These are phyloP conservation scores for Triticum urartu DNA, from an alignment of 176 grass and related monocot genomes.

Conservation along the genomic window DNA sequence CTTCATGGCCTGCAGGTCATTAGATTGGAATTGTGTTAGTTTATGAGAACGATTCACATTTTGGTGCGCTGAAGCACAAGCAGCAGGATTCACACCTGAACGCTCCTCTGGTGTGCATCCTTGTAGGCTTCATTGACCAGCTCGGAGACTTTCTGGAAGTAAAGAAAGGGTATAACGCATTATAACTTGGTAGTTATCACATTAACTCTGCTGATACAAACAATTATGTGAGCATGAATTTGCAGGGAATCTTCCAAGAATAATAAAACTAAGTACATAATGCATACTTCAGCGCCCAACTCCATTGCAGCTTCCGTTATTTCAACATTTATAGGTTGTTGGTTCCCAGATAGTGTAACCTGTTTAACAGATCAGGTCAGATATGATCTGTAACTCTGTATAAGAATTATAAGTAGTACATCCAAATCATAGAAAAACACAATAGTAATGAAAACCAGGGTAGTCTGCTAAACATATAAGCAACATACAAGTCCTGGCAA, in stretches of 20 bases:
- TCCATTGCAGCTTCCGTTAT: conserved; percentile 94
- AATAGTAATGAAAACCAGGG: conserved; percentile 10
- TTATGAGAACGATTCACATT: not conserved
- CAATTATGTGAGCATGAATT: not conserved
- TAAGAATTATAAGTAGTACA: conserved; percentile 22
- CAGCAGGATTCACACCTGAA: conserved; percentile 48
- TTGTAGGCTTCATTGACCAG: conserved; percentile 93
- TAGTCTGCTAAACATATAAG: conserved; percentile 11
- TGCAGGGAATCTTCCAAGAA: conserved; percentile 14
- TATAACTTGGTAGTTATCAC: not conserved
- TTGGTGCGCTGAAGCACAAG: not conserved
- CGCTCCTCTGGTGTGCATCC: conserved; percentile 89
- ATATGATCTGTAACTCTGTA: not conserved
- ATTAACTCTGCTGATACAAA: not conserved
- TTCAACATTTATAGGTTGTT: conserved; percentile 94
- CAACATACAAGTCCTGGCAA: not conserved
- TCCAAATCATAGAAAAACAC: conserved; percentile 7
- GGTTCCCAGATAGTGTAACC: conserved; percentile 98
- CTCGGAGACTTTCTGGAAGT: conserved; percentile 75
- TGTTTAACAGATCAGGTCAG: conserved; percentile 22
- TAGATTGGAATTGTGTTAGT: not conserved
- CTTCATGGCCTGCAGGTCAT: conserved; percentile 82
- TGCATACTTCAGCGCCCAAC: conserved; percentile 81
- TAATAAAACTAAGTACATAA: conserved; percentile 23
- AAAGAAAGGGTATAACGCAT: not conserved